Evolutionary conservation across 768 basidiomycete genomes (phyloP), one percentile per base, ranked within the genome.

Genomic region (Amanita phalloides): DNA sequence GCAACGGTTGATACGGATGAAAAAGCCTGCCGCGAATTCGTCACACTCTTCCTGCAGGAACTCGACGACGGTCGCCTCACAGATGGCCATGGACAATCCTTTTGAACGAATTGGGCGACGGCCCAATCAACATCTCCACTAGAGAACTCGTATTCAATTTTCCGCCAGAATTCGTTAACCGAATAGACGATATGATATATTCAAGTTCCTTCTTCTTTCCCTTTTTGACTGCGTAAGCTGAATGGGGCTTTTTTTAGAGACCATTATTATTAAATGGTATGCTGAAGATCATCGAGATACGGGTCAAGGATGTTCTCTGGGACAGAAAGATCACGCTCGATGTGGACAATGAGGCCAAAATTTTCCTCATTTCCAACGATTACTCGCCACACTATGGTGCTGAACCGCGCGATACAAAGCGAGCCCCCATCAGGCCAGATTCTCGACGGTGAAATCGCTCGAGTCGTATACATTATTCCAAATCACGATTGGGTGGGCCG

Each of bases 61-160:
- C 77, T 96, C 42, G 93, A 96, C 58, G 93, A 95, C 56, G 93
- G 93, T 8, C 81, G 88, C 41, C 73, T 95, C 56, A 95, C 93
- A 20, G 92, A 95, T 58, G 87, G 91, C 6, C 91, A 94, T 67
- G 92, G 92, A 86, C 88, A 4, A 71, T 74, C 20, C 86, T 77
- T 67, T 72, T 90, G 44, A 80, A 86, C 51, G 89, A 90, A 45
- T 77, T 85, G 72, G 76, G 75, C 3, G 80, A 84, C 54, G 89
- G 89, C 3, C 72, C 79, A 0, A 80, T 95, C 47, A 79, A 70
- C 17, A 62, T 76, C 0, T 67, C 74, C 46, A 85, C 86, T 4
- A 75, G 72, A 54, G 63, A 75, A 32, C 66, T 86, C 46, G 92
- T 97, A 89, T 95, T 52, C 83, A 83, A 57, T 64, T 96, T 95